Evolutionary conservation across 106 monocot genomes (phyloP).

Genomic region (Hemerocallis citrina): DNA sequence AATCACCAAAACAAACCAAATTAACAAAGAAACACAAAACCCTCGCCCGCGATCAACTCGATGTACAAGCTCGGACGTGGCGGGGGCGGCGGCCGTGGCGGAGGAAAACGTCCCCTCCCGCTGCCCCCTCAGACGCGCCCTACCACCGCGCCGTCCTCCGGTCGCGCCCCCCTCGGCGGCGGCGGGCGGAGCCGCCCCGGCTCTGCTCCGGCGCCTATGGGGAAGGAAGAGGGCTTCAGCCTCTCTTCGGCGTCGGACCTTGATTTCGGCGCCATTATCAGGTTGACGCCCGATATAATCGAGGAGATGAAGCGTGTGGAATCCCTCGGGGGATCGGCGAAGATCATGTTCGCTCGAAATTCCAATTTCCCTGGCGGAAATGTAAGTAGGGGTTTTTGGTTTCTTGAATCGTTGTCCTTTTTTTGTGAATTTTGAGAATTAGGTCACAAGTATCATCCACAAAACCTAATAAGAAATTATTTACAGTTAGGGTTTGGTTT

Average conservation of each 20-base stretch:
- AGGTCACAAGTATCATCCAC: too few relatives aligned
- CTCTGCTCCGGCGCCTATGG: conserved; percentile 2
- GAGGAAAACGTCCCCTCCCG: conserved; percentile 28
- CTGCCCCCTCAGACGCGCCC: conserved; percentile 16
- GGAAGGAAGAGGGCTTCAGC: conserved; percentile 59
- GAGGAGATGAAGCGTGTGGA: conserved; percentile 80
- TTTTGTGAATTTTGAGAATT: background rate
- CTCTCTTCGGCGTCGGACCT: conserved; percentile 35
- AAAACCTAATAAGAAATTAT: too few relatives aligned
- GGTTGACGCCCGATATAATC: conserved; percentile 73
- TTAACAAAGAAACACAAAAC: too few relatives aligned
- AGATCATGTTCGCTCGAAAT: conserved; percentile 81
- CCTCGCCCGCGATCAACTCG: conserved; percentile 1
- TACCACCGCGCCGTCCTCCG: background rate
- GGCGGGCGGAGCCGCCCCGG: background rate
- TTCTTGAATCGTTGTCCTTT: background rate
- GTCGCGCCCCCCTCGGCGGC: conserved; percentile 3
- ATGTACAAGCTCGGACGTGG: conserved; percentile 44
- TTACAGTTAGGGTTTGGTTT: too few relatives aligned
- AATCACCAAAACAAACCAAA: background rate
- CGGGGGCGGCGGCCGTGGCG: conserved; percentile 29
- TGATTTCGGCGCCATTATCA: conserved; percentile 75
- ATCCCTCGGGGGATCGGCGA: conserved; percentile 50
- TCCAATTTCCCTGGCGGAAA: conserved; percentile 8
- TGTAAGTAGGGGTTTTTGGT: background rate